phyloP scores from a whole-genome alignment of 495 filamentous ascomycete species.

The Talaromyces proteolyticus region DNA sequence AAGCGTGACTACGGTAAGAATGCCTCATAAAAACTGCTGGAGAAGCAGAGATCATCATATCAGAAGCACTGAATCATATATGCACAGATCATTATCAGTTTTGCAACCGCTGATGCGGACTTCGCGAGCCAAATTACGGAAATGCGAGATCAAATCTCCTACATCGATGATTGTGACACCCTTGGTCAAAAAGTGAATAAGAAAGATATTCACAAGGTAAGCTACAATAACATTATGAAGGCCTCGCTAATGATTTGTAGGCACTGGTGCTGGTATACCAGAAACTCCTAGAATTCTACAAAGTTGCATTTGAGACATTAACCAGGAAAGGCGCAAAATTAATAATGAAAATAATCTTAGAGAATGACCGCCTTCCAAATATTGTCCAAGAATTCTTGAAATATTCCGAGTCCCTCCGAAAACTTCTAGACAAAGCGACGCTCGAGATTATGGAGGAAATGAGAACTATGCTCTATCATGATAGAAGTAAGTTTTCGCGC shows the following conservation, averaged over 20 bases:
- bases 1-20: slow-evolving; percentile 14
- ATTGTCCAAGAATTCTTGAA: slow-evolving; percentile 14
- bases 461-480: slow-evolving; percentile 16
- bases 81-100: slow-evolving; percentile 14
- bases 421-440: slow-evolving; percentile 13
- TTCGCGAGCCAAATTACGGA: slow-evolving; percentile 9
- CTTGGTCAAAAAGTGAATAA: slow-evolving; percentile 17
- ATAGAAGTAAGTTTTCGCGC: slow-evolving; percentile 13
- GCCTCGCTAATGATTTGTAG: slow-evolving; percentile 3
- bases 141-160: slow-evolving; percentile 15
- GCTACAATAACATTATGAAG: neutral
- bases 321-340: slow-evolving; percentile 7
- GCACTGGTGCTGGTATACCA: slow-evolving; percentile 16
- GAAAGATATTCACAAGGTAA: slow-evolving; percentile 13
- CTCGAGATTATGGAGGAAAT: slow-evolving; percentile 13
- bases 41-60: no score
- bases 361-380: slow-evolving; percentile 10
- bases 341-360: slow-evolving; percentile 4
- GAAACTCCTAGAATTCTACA: slow-evolving; percentile 12
- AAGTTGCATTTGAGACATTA: slow-evolving; percentile 7
- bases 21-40: neutral
- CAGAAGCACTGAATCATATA: neutral
- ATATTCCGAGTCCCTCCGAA: slow-evolving; percentile 10
- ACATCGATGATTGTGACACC: slow-evolving; percentile 19
- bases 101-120: slow-evolving; percentile 3